Conservation (phyloP, 2,329 filamentous ascomycete species). For the Drechmeria coniospora region DNA sequence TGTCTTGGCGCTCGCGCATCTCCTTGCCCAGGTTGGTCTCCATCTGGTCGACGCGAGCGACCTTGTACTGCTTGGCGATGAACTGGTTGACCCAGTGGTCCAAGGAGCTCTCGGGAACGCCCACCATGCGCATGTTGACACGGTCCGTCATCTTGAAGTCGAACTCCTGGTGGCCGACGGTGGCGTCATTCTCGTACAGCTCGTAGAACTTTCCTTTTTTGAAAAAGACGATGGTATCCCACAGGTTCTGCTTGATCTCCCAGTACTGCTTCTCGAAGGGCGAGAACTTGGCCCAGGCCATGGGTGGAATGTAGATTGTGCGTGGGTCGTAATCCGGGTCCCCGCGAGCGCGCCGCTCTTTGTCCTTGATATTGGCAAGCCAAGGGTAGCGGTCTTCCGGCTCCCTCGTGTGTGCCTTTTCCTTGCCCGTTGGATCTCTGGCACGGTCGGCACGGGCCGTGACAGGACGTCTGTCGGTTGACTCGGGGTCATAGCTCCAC, state of each 20-base stretch:
- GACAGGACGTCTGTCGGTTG: slow-evolving; percentile 20
- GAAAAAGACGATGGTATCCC: slow-evolving; percentile 97
- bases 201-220: slow-evolving; percentile 99
- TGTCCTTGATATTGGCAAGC: slow-evolving; percentile 75
- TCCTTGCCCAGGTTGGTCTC: slow-evolving; percentile 93
- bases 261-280: slow-evolving; percentile 97
- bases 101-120: slow-evolving; percentile 88
- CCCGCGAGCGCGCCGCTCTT: slow-evolving; percentile 60
- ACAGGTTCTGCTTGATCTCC: slow-evolving; percentile 97
- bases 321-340: slow-evolving; percentile 85
- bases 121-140: slow-evolving; percentile 99
- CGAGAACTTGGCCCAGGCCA: slow-evolving; percentile 69
- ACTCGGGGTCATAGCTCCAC: slow-evolving; percentile 53
- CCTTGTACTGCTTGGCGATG: slow-evolving; percentile 94
- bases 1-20: slow-evolving; percentile 81
- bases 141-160: slow-evolving; percentile 95
- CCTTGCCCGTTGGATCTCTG: slow-evolving; percentile 25
- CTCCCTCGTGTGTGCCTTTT: slow-evolving; percentile 66
- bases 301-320: slow-evolving; percentile 76
- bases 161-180: slow-evolving; percentile 88
- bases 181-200: slow-evolving; percentile 94
- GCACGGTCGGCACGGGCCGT: slow-evolving; percentile 16
- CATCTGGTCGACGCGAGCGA: slow-evolving; percentile 90
- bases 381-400: slow-evolving; percentile 79
- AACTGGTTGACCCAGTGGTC: slow-evolving; percentile 97